These are phyloP conservation scores for Spizellomyces sp. DNA, from an alignment of 192 early-diverging fungal species.

Conservation along the genomic window DNA sequence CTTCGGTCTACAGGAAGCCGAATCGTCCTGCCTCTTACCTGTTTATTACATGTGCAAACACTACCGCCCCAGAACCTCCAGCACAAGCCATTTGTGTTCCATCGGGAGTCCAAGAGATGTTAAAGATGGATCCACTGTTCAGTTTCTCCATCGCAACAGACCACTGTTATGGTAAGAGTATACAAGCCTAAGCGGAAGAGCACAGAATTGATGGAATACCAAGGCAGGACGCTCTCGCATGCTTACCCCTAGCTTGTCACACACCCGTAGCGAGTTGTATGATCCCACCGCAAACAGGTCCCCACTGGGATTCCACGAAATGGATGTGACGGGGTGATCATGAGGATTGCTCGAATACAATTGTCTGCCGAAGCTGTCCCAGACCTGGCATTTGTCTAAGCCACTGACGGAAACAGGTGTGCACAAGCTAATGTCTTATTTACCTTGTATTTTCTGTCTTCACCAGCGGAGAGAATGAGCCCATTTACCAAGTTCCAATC, in stretches of 20 bases:
- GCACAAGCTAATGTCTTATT: background rate
- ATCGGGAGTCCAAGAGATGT: slow-evolving; percentile 65
- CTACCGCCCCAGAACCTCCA: slow-evolving; percentile 53
- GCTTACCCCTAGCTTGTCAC: slow-evolving; percentile 59
- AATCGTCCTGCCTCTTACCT: slow-evolving; percentile 28
- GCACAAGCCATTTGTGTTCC: slow-evolving; percentile 61
- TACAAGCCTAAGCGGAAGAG: background rate
- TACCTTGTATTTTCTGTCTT: slow-evolving; percentile 64
- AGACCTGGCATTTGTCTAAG: slow-evolving; percentile 37
- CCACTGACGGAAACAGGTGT: background rate
- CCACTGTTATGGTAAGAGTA: slow-evolving; percentile 39
- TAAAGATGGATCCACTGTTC: slow-evolving; percentile 52
- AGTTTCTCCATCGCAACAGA: slow-evolving; percentile 56
- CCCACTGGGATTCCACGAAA: slow-evolving; percentile 59
- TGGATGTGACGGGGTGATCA: slow-evolving; percentile 58
- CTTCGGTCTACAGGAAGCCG: background rate
- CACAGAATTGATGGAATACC: background rate
- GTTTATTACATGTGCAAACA: slow-evolving; percentile 58
- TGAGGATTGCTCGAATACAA: slow-evolving; percentile 48
- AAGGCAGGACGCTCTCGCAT: background rate
- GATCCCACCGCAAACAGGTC: slow-evolving; percentile 66
- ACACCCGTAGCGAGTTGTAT: slow-evolving; percentile 53
- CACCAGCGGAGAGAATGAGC: slow-evolving; percentile 62
- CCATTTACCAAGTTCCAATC: slow-evolving; percentile 61
- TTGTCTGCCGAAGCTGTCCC: slow-evolving; percentile 60